These are phyloP conservation scores for Lactuca saligna DNA, from an alignment of 129 eudicot genomes.

Conservation along the genomic window DNA sequence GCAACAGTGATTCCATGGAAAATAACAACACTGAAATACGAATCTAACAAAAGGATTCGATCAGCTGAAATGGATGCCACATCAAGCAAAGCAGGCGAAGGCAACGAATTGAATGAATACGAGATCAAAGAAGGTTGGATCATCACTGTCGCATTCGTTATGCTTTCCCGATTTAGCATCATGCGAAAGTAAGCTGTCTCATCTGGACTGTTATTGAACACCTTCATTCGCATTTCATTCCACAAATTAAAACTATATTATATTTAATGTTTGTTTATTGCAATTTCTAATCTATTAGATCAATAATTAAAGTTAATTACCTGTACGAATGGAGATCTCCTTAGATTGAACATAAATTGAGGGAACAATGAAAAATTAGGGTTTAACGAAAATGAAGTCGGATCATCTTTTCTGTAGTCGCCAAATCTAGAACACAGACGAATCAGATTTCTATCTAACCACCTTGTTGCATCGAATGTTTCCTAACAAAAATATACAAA, in stretches of 20 bases:
- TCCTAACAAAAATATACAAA: slow-evolving; percentile 34
- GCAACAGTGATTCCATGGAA: slow-evolving; percentile 85
- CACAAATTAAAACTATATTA: no score
- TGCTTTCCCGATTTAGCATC: slow-evolving; percentile 63
- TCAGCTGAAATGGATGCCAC: slow-evolving; percentile 24
- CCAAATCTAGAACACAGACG: slow-evolving; percentile 75
- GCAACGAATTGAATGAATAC: slow-evolving; percentile 16
- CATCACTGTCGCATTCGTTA: slow-evolving; percentile 67
- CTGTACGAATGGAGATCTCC: slow-evolving; percentile 77
- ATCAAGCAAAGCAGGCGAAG: slow-evolving; percentile 18
- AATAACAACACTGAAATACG: slow-evolving; percentile 43
- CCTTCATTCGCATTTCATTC: slow-evolving; percentile 27
- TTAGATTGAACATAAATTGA: slow-evolving; percentile 70
- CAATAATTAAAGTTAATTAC: slow-evolving; percentile 7
- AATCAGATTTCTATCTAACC: slow-evolving; percentile 71
- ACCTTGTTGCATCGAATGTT: slow-evolving; percentile 74
- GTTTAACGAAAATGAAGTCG: slow-evolving; percentile 63
- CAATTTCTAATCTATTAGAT: no score
- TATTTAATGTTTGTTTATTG: no score
- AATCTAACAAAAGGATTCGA: slow-evolving; percentile 22
- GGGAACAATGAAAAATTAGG: slow-evolving; percentile 73
- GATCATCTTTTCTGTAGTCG: slow-evolving; percentile 77
- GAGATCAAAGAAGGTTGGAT: slow-evolving; percentile 67
- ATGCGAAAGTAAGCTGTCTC: slow-evolving; percentile 83
- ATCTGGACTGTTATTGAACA: slow-evolving; percentile 78